Evolutionary conservation across 176 grass and related monocot genomes (phyloP), one percentile per base, ranked within the genome.

Genomic region (Thinopyrum elongatum): DNA sequence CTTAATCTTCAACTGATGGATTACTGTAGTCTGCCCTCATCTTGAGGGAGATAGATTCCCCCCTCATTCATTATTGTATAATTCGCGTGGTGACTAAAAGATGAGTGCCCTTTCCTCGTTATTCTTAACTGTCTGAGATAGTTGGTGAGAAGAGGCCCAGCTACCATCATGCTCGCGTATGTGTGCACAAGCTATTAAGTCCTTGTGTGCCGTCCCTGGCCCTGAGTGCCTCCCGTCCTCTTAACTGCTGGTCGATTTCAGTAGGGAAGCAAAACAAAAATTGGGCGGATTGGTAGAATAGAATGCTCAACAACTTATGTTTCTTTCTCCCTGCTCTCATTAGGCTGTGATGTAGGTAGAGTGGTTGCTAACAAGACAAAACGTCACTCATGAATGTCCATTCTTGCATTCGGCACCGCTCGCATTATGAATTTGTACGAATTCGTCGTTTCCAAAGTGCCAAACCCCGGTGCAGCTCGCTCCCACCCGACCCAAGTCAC

Each of bases 141-240:
- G 85, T 87, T 84, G 76, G 76, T 84, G 80, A 68, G 46, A 39
- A 62, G 66, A 80, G 80, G 80, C 8, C 75, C 67, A 25, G 67
- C 46, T 75, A 38, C 60, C 77, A 80, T 66, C 34, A 68, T 22
- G 8, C 46, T 79, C 30, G 67, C 65, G 57, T 75, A 26, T 80
- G 33, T 79, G 29, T 27, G 25, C 44, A 74, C 44, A 5, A 26
- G 6, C 70, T 5, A 39, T 59, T 59, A 70, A 49, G 64, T 16
- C 21, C 85, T 61, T 76, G 75, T 91, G 76, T 27, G 27, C 27
- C 87, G 61, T 83, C 67, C 26, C 38, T 0, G 39, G 28, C 67
- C 16, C 38, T 1, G 39, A 74, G 71, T 28, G 23, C 44, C 44
- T 47, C 25, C 8, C 15, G 13, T 79, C 17, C 15, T 75, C 58